Base-by-base conservation (phyloP, 129 eudicot genomes). In the Apium graveolens region DNA sequence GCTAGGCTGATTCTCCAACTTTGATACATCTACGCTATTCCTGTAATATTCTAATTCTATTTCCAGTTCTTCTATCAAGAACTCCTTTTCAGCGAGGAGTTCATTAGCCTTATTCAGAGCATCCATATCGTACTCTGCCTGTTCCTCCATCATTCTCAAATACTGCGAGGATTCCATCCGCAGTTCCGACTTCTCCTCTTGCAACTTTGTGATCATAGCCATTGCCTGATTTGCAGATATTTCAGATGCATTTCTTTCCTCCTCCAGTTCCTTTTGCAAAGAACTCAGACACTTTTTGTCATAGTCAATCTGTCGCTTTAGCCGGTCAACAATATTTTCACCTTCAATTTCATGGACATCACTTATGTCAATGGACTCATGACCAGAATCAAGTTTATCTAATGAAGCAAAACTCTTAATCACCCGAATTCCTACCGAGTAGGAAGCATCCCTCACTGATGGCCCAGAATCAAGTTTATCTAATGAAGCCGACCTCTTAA, bases 91-190 rank as follows among this genome's bases (percentile, higher is more conserved):
- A 73, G 91, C 88, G 2, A 93, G 84, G 18, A 89, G 83, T 44
- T 89, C 97, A 44, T 93, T 91, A 71, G 98, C 91, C 82, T 85
- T 93, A 72, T 85, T 89, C 48, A 93, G 83, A 16, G 97, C 98
- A 74, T 93, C 97, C 90, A 89, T 83, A 74, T 93, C 96, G 55
- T 91, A 87, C 85, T 89, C 96, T 0, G 98, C 97, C 82, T 93
- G 97, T 68, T 93, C 98, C 80, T 93, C 98, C 98, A 93, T 93
- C 96, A 93, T 93, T 83, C 98, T 81, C 18, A 93, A 76, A 73
- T 89, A 89, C 74, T 93, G 98, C 82, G 84, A 83, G 20, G 96
- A 95, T 75, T 93, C 98, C 97, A 89, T 91, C 74, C 86, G 91
- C 68, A 93, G 90, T 18, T 91, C 75, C 4, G 98, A 96, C 66